phyloP scores from a whole-genome alignment of 208 protist genomes.

The Leishmania turanica region DNA sequence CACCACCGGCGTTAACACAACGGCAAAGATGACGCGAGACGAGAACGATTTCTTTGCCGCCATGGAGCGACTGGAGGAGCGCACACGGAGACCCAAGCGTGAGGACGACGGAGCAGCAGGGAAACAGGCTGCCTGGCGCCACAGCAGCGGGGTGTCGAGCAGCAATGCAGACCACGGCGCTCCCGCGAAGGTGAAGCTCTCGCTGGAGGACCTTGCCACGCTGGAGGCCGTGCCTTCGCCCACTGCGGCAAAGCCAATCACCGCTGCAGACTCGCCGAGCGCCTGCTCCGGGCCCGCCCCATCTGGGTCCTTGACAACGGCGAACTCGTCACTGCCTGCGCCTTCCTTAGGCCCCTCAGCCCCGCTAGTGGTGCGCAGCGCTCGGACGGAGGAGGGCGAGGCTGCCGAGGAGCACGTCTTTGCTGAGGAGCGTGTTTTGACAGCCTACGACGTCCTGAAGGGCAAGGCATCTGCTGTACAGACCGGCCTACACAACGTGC shows the following conservation, averaged over 20 bases:
- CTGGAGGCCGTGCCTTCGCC: constrained; percentile 16
- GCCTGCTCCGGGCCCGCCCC: not conserved
- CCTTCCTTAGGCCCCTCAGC: not conserved
- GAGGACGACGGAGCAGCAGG: not conserved
- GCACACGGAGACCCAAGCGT: constrained; percentile 14
- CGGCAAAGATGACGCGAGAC: constrained; percentile 38
- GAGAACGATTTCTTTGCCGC: constrained; percentile 54
- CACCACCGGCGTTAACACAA: constrained; percentile 31
- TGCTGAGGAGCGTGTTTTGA: constrained; percentile 73
- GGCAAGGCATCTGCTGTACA: constrained; percentile 37
- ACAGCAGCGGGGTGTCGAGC: not conserved
- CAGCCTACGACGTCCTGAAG: constrained; percentile 62
- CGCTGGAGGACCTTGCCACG: constrained; percentile 47
- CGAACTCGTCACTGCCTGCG: not conserved
- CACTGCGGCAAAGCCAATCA: not conserved
- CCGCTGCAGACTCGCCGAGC: not conserved
- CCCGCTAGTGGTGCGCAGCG: constrained; percentile 53
- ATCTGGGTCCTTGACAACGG: not conserved
- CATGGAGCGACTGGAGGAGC: constrained; percentile 63
- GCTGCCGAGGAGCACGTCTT: constrained; percentile 74
- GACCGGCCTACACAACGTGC: constrained; percentile 55
- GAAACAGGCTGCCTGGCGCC: not conserved
- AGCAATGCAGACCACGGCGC: not conserved
- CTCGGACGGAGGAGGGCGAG: constrained; percentile 68
- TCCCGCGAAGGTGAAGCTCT: constrained; percentile 30